Conservation (phyloP, 73 alveolate species). For the Paramecium octaurelia region DNA sequence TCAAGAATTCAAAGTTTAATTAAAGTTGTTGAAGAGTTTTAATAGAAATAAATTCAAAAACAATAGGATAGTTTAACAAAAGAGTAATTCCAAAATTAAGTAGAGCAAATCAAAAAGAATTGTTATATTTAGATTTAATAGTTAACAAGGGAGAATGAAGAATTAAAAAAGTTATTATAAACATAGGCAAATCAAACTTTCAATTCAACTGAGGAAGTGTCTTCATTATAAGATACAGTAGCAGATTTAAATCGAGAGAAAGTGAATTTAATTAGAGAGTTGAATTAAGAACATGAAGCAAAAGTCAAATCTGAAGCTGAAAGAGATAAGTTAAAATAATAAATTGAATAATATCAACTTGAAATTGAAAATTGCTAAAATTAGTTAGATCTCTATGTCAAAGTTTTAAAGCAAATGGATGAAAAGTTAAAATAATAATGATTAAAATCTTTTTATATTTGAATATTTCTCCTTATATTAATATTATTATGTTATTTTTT, state of each 20-base stretch:
- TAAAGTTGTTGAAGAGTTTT: slow-evolving; percentile 26
- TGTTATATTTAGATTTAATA: neutral
- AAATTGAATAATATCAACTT: slow-evolving; percentile 20
- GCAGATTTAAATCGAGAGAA: slow-evolving; percentile 44
- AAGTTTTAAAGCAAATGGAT: slow-evolving; percentile 41
- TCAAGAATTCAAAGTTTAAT: neutral
- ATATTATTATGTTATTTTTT: too few relatives aligned
- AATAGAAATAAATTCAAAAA: neutral
- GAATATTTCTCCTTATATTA: neutral
- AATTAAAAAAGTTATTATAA: neutral
- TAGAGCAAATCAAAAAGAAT: neutral
- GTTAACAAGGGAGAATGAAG: slow-evolving; percentile 25
- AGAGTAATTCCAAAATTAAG: neutral
- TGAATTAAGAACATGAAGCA: slow-evolving; percentile 35
- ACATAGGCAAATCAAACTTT: neutral
- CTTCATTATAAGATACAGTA: slow-evolving; percentile 21
- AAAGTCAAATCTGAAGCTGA: slow-evolving; percentile 6
- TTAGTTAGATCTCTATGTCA: slow-evolving; percentile 40
- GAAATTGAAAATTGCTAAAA: slow-evolving; percentile 21
- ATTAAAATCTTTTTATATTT: neutral
- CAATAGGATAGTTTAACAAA: neutral
- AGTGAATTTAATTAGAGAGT: slow-evolving; percentile 5
- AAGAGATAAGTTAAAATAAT: neutral
- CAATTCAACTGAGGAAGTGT: neutral
- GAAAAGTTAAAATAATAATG: slow-evolving; percentile 19